These are phyloP conservation scores for Echites panduratus DNA, from an alignment of 257 asterid genomes.

Conservation along the genomic window DNA sequence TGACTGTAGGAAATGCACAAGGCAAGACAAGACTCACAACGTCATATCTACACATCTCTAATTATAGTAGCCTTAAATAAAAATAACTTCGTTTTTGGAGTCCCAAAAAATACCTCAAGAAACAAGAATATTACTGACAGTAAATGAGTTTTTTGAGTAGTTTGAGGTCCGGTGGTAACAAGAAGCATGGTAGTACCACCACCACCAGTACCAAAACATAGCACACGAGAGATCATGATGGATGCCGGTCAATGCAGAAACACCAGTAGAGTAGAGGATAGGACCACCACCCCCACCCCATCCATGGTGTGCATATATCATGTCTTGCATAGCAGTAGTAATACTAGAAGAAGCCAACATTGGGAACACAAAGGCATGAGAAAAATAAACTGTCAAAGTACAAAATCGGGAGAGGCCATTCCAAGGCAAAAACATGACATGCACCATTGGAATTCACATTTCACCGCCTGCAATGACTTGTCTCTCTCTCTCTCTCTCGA, in stretches of 20 bases:
- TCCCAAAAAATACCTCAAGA: conserved; percentile 15
- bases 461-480: conserved; percentile 33
- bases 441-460: conserved; percentile 46
- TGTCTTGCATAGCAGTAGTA: conserved; percentile 8
- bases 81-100: conserved; percentile 28
- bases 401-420: background rate
- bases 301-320: conserved; percentile 29
- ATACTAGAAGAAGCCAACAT: conserved; percentile 19
- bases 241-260: conserved; percentile 36
- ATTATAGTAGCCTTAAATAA: conserved; percentile 10
- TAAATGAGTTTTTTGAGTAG: conserved; percentile 16
- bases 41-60: conserved; percentile 12
- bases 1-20: conserved; percentile 21
- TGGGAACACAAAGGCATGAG: conserved; percentile 29
- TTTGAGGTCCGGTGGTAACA: conserved; percentile 16
- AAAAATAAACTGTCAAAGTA: conserved; percentile 22
- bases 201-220: conserved; percentile 14
- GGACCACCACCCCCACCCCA: conserved; percentile 34
- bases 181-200: no score
- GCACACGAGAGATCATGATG: conserved; percentile 30
- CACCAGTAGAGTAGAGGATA: conserved; percentile 43
- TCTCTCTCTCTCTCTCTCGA: conserved; percentile 52
- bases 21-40: conserved; percentile 26
- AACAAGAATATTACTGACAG: background rate
- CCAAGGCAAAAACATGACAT: conserved; percentile 22